phyloP scores from a whole-genome alignment of 768 basidiomycete species.

The Tricholoma terreum region DNA sequence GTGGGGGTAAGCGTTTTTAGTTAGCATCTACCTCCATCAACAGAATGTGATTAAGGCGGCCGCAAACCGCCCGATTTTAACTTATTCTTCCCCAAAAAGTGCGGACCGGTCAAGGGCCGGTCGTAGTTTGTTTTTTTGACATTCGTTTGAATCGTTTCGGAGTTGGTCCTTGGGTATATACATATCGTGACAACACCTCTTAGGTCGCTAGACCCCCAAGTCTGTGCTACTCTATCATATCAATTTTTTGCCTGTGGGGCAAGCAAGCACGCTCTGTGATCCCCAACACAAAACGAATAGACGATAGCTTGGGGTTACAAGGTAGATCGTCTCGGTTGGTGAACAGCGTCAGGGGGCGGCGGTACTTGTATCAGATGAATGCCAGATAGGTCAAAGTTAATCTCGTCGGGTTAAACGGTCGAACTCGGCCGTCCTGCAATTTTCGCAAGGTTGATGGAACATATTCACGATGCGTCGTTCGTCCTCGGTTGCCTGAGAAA shows the following conservation, averaged over 20 bases:
- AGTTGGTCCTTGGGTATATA: no score
- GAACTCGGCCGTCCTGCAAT: conserved; percentile 42
- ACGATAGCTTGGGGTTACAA: not conserved
- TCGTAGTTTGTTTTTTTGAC: no score
- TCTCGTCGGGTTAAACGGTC: conserved; percentile 19
- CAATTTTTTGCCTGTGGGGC: no score
- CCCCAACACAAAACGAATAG: not conserved
- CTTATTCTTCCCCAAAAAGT: not conserved
- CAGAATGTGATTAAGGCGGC: not conserved
- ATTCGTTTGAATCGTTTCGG: no score
- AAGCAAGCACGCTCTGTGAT: not conserved
- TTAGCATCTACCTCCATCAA: conserved; percentile 27
- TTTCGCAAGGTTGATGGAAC: conserved; percentile 63
- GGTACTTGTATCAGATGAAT: not conserved
- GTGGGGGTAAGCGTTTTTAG: conserved; percentile 74
- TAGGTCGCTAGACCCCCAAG: no score
- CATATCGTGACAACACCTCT: no score
- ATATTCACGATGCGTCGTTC: conserved; percentile 58
- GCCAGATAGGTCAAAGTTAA: conserved; percentile 2
- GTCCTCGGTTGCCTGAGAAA: conserved; percentile 38
- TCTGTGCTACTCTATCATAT: no score
- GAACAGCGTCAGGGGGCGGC: conserved; percentile 5
- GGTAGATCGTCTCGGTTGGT: not conserved
- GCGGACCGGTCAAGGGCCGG: no score
- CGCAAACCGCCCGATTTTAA: not conserved